Evolutionary conservation across 148 eudicot species (phyloP).

Genomic region (Diospyros kaki): DNA sequence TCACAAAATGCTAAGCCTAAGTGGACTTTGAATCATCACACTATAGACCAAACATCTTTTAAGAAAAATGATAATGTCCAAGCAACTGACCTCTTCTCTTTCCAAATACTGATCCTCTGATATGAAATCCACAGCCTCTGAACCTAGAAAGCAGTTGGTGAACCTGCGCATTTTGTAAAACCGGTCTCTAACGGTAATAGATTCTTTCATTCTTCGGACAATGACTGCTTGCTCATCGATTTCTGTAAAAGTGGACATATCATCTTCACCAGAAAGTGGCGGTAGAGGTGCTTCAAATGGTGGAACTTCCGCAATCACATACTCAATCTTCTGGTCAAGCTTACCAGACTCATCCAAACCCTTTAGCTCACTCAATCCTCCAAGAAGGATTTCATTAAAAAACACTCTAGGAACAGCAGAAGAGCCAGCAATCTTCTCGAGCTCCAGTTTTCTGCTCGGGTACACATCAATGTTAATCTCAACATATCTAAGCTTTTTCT

Average conservation of each 20-base stretch:
- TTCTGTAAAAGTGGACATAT: slow-evolving; percentile 29
- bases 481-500: slow-evolving; percentile 37
- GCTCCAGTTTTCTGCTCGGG: slow-evolving; percentile 40
- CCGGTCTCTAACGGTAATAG: slow-evolving; percentile 35
- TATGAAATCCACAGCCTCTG: slow-evolving; percentile 54
- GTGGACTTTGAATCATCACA: neutral
- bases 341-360: slow-evolving; percentile 36
- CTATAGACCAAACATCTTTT: neutral
- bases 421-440: slow-evolving; percentile 41
- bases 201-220: slow-evolving; percentile 37
- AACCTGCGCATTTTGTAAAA: slow-evolving; percentile 45
- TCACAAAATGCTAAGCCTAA: neutral
- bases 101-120: slow-evolving; percentile 54
- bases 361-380: slow-evolving; percentile 37
- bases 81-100: slow-evolving; percentile 38
- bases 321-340: slow-evolving; percentile 44
- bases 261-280: slow-evolving; percentile 57
- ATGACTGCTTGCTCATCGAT: slow-evolving; percentile 50
- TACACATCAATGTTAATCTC: slow-evolving; percentile 48
- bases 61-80: neutral
- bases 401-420: slow-evolving; percentile 46
- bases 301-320: slow-evolving; percentile 33
- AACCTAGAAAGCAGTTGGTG: slow-evolving; percentile 41
- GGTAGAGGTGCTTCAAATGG: slow-evolving; percentile 48
- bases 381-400: slow-evolving; percentile 42